Conservation (phyloP, 176 grass and related monocot genomes). For the Eragrostis curvula region DNA sequence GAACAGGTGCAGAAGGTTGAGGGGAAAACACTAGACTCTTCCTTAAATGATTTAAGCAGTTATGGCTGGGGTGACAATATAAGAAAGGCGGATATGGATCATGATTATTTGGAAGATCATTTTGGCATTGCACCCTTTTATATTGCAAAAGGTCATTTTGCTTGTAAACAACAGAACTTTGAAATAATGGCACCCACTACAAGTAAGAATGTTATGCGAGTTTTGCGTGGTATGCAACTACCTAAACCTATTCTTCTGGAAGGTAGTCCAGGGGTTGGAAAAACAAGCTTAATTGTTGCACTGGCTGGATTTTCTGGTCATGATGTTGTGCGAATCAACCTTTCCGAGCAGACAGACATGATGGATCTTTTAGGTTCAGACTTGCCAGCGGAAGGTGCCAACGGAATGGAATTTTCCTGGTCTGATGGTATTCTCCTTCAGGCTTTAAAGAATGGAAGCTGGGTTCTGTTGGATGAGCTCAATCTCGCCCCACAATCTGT, state of each 20-base stretch:
- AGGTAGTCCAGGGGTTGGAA: conserved; percentile 98
- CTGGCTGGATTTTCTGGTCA: conserved; percentile 83
- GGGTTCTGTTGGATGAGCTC: conserved; percentile 98
- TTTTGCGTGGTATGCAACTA: conserved; percentile 91
- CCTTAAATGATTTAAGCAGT: conserved; percentile 55
- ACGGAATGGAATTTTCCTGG: conserved; percentile 91
- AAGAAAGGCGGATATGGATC: conserved; percentile 40
- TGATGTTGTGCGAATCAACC: conserved; percentile 86
- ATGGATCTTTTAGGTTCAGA: conserved; percentile 98
- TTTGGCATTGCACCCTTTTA: conserved; percentile 86
- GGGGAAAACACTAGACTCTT: conserved; percentile 39
- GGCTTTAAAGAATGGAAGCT: conserved; percentile 94
- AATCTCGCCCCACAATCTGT: conserved; percentile 98
- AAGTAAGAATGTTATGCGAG: conserved; percentile 84
- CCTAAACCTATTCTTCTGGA: conserved; percentile 91
- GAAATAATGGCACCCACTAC: conserved; percentile 81
- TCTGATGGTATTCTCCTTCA: conserved; percentile 98
- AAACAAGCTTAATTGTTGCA: conserved; percentile 88
- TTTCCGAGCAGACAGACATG: conserved; percentile 99
- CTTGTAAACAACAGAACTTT: conserved; percentile 65
- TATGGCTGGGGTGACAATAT: conserved; percentile 83
- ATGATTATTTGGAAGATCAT: conserved; percentile 46
- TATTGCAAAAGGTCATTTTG: conserved; percentile 67
- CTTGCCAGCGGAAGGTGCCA: conserved; percentile 74
- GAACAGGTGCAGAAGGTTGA: conserved; percentile 68